phyloP scores from a whole-genome alignment of 352 stramenopile species.

The Phytophthora constricta region DNA sequence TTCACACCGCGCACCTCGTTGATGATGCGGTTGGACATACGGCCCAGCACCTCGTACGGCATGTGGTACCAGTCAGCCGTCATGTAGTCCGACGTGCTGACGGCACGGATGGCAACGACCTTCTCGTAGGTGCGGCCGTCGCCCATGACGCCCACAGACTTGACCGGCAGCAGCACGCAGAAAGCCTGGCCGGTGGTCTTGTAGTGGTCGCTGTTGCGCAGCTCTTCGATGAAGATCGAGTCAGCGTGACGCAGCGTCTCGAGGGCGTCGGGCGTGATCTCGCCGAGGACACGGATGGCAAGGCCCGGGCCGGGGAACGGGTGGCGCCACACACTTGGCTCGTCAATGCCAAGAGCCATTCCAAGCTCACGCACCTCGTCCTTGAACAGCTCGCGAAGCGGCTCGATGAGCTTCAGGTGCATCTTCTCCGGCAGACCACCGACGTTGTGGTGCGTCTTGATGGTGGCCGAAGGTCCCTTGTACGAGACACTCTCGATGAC shows the following conservation, averaged over 20 bases:
- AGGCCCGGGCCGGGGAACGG: constrained; percentile 99
- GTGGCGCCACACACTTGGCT: constrained; percentile 98
- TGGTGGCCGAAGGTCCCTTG: constrained; percentile 98
- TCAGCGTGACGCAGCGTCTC: constrained; percentile 97
- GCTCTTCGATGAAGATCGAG: constrained; percentile 98
- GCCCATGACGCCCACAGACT: constrained; percentile 99
- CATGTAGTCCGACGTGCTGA: constrained; percentile 99
- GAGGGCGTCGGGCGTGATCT: constrained; percentile 95
- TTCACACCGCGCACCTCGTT: constrained; percentile 99
- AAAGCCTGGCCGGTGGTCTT: constrained; percentile 99
- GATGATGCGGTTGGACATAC: constrained; percentile 98
- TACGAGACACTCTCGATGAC: constrained; percentile 99
- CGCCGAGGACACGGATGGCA: constrained; percentile 98
- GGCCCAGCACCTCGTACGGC: constrained; percentile 97
- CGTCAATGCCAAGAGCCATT: constrained; percentile 97
- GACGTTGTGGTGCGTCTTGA: constrained; percentile 99
- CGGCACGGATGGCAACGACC: constrained; percentile 95
- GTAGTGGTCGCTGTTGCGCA: constrained; percentile 96
- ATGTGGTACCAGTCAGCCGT: constrained; percentile 99
- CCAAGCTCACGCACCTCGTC: constrained; percentile 98
- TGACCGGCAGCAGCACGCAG: constrained; percentile 97
- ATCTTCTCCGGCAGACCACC: constrained; percentile 97
- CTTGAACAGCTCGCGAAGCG: constrained; percentile 99
- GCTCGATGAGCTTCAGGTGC: constrained; percentile 99
- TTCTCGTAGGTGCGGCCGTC: constrained; percentile 98